These are phyloP conservation scores for Paramecium caudatum DNA, from an alignment of 73 alveolate species.

Conservation along the genomic window DNA sequence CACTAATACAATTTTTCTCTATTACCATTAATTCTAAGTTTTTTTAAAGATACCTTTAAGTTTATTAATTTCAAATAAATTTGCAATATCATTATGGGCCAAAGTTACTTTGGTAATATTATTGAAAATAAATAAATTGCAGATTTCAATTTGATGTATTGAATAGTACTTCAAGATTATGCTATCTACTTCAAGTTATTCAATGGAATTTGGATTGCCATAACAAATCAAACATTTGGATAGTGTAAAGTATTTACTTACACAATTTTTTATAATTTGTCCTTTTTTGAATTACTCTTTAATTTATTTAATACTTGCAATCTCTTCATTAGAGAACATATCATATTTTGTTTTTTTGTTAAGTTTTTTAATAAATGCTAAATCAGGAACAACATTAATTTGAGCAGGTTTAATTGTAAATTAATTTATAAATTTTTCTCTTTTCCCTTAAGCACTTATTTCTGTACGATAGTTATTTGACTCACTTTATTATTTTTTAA, in stretches of 20 bases:
- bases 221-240: slow-evolving; percentile 46
- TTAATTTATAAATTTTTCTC: slow-evolving; percentile 5
- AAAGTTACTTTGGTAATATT: slow-evolving; percentile 54
- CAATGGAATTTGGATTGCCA: slow-evolving; percentile 50
- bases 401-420: background rate
- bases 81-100: background rate
- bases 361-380: background rate
- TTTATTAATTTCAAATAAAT: slow-evolving; percentile 10
- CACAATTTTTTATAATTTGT: background rate
- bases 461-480: background rate
- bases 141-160: background rate
- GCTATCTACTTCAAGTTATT: background rate
- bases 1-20: background rate
- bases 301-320: background rate
- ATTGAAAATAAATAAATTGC: background rate
- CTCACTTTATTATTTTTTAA: background rate
- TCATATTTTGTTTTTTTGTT: slow-evolving; percentile 43
- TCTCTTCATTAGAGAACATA: background rate
- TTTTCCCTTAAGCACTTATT: slow-evolving; percentile 1
- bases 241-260: background rate
- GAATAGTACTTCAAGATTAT: background rate
- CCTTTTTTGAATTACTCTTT: background rate
- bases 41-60: background rate
- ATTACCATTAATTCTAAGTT: background rate
- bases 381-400: slow-evolving; percentile 20